Evolutionary conservation across 2,329 filamentous ascomycete genomes (phyloP), one percentile per base, ranked within the genome.

Genomic region (Ophiostoma fasciatum): DNA sequence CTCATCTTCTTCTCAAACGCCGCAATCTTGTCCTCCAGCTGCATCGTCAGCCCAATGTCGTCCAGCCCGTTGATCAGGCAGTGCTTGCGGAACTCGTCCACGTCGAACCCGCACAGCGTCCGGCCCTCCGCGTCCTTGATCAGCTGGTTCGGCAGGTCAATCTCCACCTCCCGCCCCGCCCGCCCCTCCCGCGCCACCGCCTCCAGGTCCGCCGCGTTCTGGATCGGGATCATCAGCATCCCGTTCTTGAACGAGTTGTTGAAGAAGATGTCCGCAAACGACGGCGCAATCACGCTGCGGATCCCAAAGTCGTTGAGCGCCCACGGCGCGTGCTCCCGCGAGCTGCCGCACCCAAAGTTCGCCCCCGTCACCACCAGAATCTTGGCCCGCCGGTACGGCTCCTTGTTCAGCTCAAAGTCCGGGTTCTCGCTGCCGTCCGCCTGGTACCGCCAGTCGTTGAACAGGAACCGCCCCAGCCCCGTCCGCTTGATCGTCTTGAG

Each of bases 221-320:
- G 62, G 52, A 96, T 80, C 40, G 68, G 61, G 42, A 96, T 74
- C 32, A 88, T 87, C 44, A 96, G 66, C 90, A 96, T 96, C 63
- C 88, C 88, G 64, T 98, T 98, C 71, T 98, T 96, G 73, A 94
- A 96, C n/a, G 82, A 90, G 68, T 98, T 98, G 74, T 94, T 94
- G 74, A 88, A 92, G 74, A 94, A 94, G 58, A 98, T 98, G 53
- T 93, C 84, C 40, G 80, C 82, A 40, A 71, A 74, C 1, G 81
- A 87, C 2, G 84, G 83, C 1, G 88, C 90, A 48, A 96, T 93
- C 51, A 96, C 70, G 56, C 80, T 88, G 54, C 80, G 83, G 63
- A 98, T 94, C 47, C 90, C 90, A 49, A 96, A 96, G 61, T 96
- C 90, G 39, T 93, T 76, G 18, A 96, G 71, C 6, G 90, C 88